These are phyloP conservation scores for Graphiopsis chlorocephala DNA, from an alignment of 2,329 filamentous ascomycete genomes.

Conservation along the genomic window DNA sequence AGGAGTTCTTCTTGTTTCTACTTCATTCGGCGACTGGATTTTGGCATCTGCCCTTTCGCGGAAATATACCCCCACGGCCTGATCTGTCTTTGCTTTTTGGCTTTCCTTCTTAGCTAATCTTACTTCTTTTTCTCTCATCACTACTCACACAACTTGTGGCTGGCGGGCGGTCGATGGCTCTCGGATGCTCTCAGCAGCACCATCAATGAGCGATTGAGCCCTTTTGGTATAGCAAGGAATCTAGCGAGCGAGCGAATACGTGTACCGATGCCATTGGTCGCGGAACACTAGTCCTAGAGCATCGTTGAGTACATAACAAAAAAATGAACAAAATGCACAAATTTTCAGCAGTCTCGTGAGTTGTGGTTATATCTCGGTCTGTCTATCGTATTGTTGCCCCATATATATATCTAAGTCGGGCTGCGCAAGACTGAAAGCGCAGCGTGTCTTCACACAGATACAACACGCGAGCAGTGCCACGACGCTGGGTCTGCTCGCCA, in stretches of 20 bases:
- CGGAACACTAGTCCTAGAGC: neutral
- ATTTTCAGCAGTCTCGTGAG: neutral
- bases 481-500: neutral
- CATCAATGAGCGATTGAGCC: neutral
- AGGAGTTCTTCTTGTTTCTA: neutral
- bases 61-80: slow-evolving; percentile 8
- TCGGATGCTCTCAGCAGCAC: neutral
- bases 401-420: neutral
- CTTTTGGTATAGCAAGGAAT: neutral
- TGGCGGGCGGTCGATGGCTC: neutral
- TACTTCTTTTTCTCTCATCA: neutral
- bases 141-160: neutral
- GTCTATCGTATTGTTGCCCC: neutral
- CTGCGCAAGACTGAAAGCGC: neutral
- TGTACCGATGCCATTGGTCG: neutral
- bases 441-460: neutral
- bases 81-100: neutral
- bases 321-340: neutral
- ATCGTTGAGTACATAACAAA: neutral
- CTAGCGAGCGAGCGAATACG: neutral
- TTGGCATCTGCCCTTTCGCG: neutral
- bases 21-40: neutral
- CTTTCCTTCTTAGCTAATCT: neutral
- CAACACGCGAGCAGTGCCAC: neutral
- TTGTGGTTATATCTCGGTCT: neutral